Evolutionary conservation across 768 basidiomycete species (phyloP), one percentile per base, ranked within the genome.

Genomic region (Mycena epipterygia): DNA sequence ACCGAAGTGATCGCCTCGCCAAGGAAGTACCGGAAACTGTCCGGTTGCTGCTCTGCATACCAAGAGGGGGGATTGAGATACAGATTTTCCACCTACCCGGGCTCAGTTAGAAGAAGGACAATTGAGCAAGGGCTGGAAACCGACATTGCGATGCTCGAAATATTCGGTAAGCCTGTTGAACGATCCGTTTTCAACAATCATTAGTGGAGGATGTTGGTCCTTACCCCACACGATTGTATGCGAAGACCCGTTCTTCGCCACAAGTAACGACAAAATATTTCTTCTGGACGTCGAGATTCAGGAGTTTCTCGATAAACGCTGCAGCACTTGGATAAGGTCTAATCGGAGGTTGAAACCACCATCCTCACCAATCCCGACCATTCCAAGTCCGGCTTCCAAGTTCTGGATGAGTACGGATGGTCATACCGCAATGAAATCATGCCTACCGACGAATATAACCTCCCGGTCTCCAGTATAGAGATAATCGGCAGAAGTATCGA

Each of bases 231-330:
- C 89, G 86, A 73, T 89, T 89, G 77, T 89, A 90, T 0, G 88
- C 89, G 67, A 89, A 78, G 79, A 84, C 81, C 7, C 69, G 68
- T 65, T 87, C 87, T 80, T 93, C 91, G 14, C 91, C 90, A 52
- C 87, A 88, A 1, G 89, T 91, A 17, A 89, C 82, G 33, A 91
- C 80, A 59, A 84, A 82, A 78, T 90, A 91, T 21, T 80, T 78
- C 9, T 81, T 81, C 4, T 77, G 77, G 23, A 85, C 83, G 72
- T 92, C 89, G 30, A 89, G 82, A 64, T 85, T 84, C 48, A 92
- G 82, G 33, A 93, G 80, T 73, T 92, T 92, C 76, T 92, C 91
- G 73, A 92, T 90, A 81, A 92, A 92, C 0, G 90, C 90, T 87
- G 61, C 0, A 41, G 25, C 33, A 30, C 30, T 35, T 57, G 16